These are phyloP conservation scores for Volutella citrinella DNA, from an alignment of 2,329 filamentous ascomycete genomes.

Conservation along the genomic window DNA sequence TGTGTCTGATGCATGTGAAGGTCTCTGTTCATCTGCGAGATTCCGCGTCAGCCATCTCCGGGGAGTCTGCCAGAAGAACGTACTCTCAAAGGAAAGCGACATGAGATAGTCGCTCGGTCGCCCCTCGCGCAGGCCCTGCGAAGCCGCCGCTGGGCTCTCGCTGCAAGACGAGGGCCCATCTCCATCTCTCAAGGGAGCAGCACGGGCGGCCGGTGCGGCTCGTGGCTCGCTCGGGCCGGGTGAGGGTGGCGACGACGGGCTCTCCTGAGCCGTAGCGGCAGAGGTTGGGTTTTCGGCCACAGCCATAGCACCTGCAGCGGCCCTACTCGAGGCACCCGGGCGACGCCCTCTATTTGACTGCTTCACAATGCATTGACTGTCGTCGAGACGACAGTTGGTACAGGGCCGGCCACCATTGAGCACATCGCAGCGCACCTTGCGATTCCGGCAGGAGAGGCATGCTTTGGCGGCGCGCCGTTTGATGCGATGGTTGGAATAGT, in stretches of 20 bases:
- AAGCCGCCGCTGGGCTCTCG: too few relatives aligned
- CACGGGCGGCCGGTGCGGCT: neutral
- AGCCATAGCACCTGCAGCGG: too few relatives aligned
- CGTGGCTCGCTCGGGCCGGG: conserved; percentile 3
- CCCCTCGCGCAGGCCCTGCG: neutral
- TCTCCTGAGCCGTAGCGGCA: too few relatives aligned
- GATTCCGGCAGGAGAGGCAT: conserved; percentile 18
- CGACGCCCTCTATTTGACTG: conserved; percentile 15
- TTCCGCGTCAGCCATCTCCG: too few relatives aligned
- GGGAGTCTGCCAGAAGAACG: too few relatives aligned
- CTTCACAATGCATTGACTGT: conserved; percentile 14
- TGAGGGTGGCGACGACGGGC: too few relatives aligned
- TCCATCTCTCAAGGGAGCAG: too few relatives aligned
- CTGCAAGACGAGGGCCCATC: too few relatives aligned
- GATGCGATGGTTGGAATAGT: conserved; percentile 3
- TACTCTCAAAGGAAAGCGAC: conserved; percentile 8
- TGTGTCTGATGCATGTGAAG: too few relatives aligned
- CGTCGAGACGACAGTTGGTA: conserved; percentile 24
- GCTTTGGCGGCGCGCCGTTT: conserved; percentile 24
- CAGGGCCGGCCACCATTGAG: conserved; percentile 21
- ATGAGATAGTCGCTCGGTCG: conserved; percentile 6
- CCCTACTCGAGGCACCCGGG: too few relatives aligned
- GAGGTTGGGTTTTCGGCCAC: too few relatives aligned
- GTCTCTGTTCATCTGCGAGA: too few relatives aligned
- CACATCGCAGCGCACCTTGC: conserved; percentile 26